These are phyloP conservation scores for Phytophthora pini DNA, from an alignment of 352 stramenopile genomes.

Conservation along the genomic window DNA sequence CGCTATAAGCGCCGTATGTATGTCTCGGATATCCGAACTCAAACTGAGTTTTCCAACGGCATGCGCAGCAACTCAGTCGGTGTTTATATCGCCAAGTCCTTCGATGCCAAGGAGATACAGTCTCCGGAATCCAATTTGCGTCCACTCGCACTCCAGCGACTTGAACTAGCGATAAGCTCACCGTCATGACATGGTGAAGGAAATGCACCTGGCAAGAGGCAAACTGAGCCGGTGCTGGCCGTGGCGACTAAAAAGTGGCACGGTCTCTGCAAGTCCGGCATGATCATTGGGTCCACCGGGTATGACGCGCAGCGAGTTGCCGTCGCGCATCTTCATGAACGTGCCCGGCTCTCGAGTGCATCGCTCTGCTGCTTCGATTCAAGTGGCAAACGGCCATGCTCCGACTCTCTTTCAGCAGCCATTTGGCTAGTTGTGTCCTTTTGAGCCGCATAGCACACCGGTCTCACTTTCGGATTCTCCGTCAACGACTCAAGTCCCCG, in stretches of 20 bases:
- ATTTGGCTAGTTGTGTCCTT: slow-evolving; percentile 23
- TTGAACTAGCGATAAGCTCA: too few species aligned
- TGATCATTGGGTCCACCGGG: slow-evolving; percentile 7
- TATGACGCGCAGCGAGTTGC: slow-evolving; percentile 28
- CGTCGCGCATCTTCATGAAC: slow-evolving; percentile 18
- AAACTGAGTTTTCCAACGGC: not conserved
- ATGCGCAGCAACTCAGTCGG: not conserved
- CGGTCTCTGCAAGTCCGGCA: slow-evolving; percentile 10
- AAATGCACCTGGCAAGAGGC: not conserved
- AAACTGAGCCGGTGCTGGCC: slow-evolving; percentile 11
- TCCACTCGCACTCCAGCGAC: too few species aligned
- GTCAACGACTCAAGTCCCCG: slow-evolving; percentile 16
- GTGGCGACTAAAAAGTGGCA: slow-evolving; percentile 14
- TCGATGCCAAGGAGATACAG: slow-evolving; percentile 10
- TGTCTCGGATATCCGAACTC: not conserved
- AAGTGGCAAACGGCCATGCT: slow-evolving; percentile 1
- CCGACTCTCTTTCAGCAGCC: slow-evolving; percentile 25
- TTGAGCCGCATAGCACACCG: not conserved
- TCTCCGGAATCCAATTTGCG: not conserved
- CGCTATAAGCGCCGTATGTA: too few species aligned
- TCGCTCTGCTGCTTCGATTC: not conserved
- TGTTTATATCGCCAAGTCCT: too few species aligned
- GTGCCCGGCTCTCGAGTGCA: slow-evolving; percentile 9
- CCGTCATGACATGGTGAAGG: not conserved
- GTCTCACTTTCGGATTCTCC: slow-evolving; percentile 33